Conservation (phyloP, 192 early-diverging fungal genomes). For the Dimargaris xerosporica region DNA sequence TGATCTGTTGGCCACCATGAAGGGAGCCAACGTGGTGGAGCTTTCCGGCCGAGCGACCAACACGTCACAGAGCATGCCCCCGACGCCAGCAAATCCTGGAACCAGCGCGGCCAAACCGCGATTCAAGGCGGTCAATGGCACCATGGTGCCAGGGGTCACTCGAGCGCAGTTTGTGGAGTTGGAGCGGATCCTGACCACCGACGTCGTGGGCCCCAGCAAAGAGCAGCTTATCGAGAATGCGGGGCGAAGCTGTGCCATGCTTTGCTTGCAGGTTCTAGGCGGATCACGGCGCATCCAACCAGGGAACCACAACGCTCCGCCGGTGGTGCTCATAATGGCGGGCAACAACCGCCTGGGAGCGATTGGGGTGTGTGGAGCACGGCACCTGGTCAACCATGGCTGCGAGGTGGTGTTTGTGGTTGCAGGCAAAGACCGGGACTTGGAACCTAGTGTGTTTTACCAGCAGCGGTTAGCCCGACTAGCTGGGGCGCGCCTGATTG, state of each 20-base stretch:
- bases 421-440: slow-evolving; percentile 22
- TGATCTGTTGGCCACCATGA: too few species aligned
- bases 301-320: slow-evolving; percentile 58
- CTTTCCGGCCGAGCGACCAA: neutral
- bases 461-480: slow-evolving; percentile 13
- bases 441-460: slow-evolving; percentile 18
- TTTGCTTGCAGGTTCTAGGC: slow-evolving; percentile 58
- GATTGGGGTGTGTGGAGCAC: slow-evolving; percentile 50
- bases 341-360: slow-evolving; percentile 63
- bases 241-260: slow-evolving; percentile 50
- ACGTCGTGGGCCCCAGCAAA: slow-evolving; percentile 46
- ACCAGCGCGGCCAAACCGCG: neutral
- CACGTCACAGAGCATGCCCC: neutral
- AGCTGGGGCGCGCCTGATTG: slow-evolving; percentile 32
- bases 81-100: neutral
- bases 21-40: too few species aligned
- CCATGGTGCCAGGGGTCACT: neutral
- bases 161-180: slow-evolving; percentile 6
- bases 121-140: neutral
- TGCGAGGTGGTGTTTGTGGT: slow-evolving; percentile 43
- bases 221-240: slow-evolving; percentile 69
- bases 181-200: slow-evolving; percentile 18
- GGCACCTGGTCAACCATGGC: slow-evolving; percentile 68
- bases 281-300: slow-evolving; percentile 57
- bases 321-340: slow-evolving; percentile 50